Evolutionary conservation across 2,329 filamentous ascomycete genomes (phyloP).

Genomic region (Xylaria sp.): DNA sequence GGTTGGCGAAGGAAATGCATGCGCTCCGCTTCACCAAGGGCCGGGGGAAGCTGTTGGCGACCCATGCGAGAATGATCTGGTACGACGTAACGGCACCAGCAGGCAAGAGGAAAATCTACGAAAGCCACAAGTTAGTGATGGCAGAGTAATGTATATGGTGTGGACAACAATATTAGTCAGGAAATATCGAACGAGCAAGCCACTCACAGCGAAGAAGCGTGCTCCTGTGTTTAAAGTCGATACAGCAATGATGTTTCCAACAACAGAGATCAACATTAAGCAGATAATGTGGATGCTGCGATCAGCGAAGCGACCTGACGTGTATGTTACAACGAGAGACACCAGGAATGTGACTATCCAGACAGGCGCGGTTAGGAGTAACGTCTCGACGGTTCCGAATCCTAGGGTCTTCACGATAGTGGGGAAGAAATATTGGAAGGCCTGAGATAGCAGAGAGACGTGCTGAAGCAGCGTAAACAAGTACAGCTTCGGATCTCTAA

Average conservation of each 20-base stretch:
- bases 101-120: slow-evolving; percentile 60
- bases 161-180: not conserved
- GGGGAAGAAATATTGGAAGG: slow-evolving; percentile 70
- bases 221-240: slow-evolving; percentile 55
- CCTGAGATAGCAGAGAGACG: slow-evolving; percentile 56
- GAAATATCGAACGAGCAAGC: not conserved
- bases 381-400: slow-evolving; percentile 58
- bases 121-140: not conserved
- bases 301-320: slow-evolving; percentile 59
- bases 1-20: slow-evolving; percentile 69
- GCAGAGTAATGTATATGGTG: not conserved
- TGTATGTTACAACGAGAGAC: slow-evolving; percentile 60
- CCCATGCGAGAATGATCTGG: slow-evolving; percentile 67
- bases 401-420: slow-evolving; percentile 66
- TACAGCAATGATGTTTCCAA: slow-evolving; percentile 62
- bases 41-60: slow-evolving; percentile 74
- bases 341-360: slow-evolving; percentile 60
- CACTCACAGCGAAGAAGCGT: slow-evolving; percentile 58
- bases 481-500: slow-evolving; percentile 57
- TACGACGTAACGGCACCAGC: slow-evolving; percentile 58
- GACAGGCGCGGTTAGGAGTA: slow-evolving; percentile 63
- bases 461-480: slow-evolving; percentile 61
- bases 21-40: slow-evolving; percentile 70
- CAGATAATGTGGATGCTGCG: slow-evolving; percentile 61
- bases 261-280: slow-evolving; percentile 56